Conservation (phyloP, 352 stramenopile species). For the Pythium myriotylum region DNA sequence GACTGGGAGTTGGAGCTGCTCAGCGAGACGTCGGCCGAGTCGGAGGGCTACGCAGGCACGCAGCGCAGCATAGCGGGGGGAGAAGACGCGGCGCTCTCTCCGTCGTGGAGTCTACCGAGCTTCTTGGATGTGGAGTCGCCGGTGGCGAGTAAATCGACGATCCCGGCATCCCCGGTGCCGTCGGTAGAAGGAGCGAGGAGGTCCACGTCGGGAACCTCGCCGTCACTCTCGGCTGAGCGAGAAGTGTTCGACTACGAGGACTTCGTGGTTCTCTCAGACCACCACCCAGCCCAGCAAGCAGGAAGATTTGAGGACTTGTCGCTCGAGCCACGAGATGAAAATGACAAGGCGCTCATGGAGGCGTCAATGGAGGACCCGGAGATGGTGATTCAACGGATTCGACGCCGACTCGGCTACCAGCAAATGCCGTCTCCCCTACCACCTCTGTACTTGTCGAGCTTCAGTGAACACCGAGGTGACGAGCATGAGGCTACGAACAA, state of each 20-base stretch:
- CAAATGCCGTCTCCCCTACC: not conserved
- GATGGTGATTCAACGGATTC: conserved; percentile 62
- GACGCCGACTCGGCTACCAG: conserved; percentile 45
- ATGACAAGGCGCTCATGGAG: conserved; percentile 20
- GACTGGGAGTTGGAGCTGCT: conserved; percentile 28
- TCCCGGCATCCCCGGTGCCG: not conserved
- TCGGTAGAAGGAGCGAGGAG: not conserved
- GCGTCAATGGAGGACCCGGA: conserved; percentile 45
- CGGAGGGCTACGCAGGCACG: not conserved
- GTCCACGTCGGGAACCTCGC: not conserved
- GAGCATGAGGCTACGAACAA: not conserved
- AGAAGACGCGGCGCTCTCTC: not conserved
- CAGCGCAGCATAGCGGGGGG: no score
- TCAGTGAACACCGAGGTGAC: not conserved
- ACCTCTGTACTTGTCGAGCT: not conserved
- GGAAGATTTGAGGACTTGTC: no score
- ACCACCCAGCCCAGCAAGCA: not conserved
- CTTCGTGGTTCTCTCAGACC: conserved; percentile 9
- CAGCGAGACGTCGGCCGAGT: conserved; percentile 8
- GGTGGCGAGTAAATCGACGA: no score
- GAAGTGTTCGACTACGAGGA: conserved; percentile 7
- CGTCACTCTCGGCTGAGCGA: not conserved
- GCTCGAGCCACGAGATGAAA: conserved; percentile 7
- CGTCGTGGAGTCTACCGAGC: conserved; percentile 3
- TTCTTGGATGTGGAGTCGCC: not conserved